Evolutionary conservation across 139 green algal genomes (phyloP), one percentile per base, ranked within the genome.

Genomic region (Coelastrella sp.): DNA sequence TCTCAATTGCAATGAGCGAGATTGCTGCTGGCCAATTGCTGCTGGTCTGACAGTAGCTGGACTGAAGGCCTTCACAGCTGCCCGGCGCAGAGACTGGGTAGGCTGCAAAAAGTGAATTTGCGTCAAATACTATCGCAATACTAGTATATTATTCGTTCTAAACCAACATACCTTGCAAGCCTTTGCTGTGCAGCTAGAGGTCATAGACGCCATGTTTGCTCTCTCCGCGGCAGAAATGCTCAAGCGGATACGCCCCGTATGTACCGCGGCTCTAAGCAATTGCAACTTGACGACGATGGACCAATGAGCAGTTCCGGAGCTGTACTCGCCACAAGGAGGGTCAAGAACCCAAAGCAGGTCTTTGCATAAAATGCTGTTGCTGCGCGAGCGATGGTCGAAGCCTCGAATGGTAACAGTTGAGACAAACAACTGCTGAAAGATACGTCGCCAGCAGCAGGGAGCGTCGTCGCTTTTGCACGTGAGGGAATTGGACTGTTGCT

Each of bases 171-270:
- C 71, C 71, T 79, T 41, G 43, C 71, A 79, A 38, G 71, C 71
- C 71, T 50, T 53, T n/a, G 40, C 41, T 35, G 71, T 60, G 71
- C 71, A 60, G 71, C 71, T 79, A 57, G 71, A 40, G 50, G 71
- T 37, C 32, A 79, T 48, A 79, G 71, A 79, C 71, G 71, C 71
- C 71, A 79, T 79, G 34, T 57, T 79, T 40, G 71, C 71, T 79
- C n/a, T 62, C 43, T 57, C 21, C 53, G 30, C 53, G 53, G 11
- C 53, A 9, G 53, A 27, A 64, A 27, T 32, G 21, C 17, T 21
- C 7, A 32, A 19, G 30, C 53, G 27, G 53, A 64, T 64, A 21
- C 53, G 53, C 53, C 53, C 30, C 53, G 53, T 27, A 27, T 9
- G 53, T 64, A 32, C 21, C 11, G 7, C 53, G 7, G 53, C 6